A percentile compares a stretch with the other conserved stretches of the same genome.
Evolutionary conservation across 2,329 filamentous ascomycete genomes (phyloP).

Genomic region (Xylaria sp.): DNA sequence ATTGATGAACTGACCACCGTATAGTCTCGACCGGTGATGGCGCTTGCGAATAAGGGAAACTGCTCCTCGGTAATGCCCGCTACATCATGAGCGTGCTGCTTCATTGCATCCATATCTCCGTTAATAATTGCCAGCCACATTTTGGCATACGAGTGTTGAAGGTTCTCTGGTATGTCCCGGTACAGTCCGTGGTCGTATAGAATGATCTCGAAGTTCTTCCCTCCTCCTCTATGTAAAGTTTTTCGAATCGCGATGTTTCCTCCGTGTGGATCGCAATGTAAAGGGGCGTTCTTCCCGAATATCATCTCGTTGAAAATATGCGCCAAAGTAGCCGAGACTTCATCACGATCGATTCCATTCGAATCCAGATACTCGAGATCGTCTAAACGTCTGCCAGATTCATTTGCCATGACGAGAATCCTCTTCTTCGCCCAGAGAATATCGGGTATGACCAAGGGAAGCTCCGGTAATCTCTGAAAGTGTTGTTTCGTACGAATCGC

Average conservation of each 20-base stretch:
- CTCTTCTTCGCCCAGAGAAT: conserved; percentile 90
- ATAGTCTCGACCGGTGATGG: conserved; percentile 95
- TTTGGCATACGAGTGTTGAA: conserved; percentile 91
- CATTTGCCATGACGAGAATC: conserved; percentile 94
- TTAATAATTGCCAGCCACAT: conserved; percentile 98
- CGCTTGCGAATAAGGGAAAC: conserved; percentile 94
- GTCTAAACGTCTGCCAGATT: conserved; percentile 87
- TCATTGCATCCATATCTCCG: conserved; percentile 86
- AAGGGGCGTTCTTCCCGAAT: conserved; percentile 85
- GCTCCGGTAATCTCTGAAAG: conserved; percentile 77
- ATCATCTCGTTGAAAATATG: conserved; percentile 99
- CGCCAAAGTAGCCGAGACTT: conserved; percentile 90
- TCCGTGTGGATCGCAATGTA: conserved; percentile 97
- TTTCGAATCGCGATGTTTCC: conserved; percentile 94
- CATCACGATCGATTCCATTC: conserved; percentile 90
- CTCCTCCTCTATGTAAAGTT: conserved; percentile 68
- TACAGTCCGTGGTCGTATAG: conserved; percentile 98
- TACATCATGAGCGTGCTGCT: conserved; percentile 86
- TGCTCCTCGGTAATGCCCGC: conserved; percentile 89
- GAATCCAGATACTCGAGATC: conserved; percentile 87
- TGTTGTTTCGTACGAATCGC: conserved; percentile 82
- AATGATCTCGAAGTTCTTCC: conserved; percentile 90
- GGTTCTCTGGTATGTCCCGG: conserved; percentile 82
- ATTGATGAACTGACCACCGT: conserved; percentile 74
- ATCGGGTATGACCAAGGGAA: conserved; percentile 88